Evolutionary conservation across 2,329 filamentous ascomycete species (phyloP).

Genomic region (Dendrostoma leiphaemia): DNA sequence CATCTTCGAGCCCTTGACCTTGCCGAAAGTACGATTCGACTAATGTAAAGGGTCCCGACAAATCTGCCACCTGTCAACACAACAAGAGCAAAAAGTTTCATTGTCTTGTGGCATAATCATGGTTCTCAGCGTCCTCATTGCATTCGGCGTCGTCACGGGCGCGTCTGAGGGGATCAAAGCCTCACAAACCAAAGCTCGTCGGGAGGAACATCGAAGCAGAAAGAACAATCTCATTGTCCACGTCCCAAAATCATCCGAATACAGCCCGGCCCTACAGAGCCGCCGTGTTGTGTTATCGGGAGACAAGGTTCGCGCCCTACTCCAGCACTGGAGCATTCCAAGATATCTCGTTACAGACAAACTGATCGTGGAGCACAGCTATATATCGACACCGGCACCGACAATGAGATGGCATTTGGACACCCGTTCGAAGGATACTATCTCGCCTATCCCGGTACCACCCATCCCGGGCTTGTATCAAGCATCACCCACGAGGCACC

Average conservation of each 20-base stretch:
- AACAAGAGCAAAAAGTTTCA: neutral
- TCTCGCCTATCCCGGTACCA: constrained; percentile 53
- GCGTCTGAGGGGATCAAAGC: constrained; percentile 45
- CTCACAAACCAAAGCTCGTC: constrained; percentile 41
- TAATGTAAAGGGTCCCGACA: neutral
- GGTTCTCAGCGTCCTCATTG: constrained; percentile 33
- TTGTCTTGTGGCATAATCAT: constrained; percentile 9
- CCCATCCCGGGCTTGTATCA: constrained; percentile 43
- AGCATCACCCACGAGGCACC: constrained; percentile 47
- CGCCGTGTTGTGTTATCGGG: constrained; percentile 42
- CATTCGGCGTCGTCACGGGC: constrained; percentile 42
- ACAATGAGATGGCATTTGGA: constrained; percentile 30
- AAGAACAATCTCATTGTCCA: constrained; percentile 46
- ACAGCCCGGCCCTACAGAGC: constrained; percentile 39
- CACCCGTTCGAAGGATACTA: constrained; percentile 57
- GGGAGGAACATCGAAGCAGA: constrained; percentile 44
- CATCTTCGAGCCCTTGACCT: neutral
- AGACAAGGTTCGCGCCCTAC: constrained; percentile 32
- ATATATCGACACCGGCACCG: constrained; percentile 42
- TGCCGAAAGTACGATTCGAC: neutral
- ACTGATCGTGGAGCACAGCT: constrained; percentile 29
- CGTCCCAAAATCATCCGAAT: constrained; percentile 44
- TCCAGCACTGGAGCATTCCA: neutral
- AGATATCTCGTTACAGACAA: neutral
- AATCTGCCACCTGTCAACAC: neutral